Evolutionary conservation across 1,139 yeast species (phyloP).

Genomic region (Nakaseomyces sp.): DNA sequence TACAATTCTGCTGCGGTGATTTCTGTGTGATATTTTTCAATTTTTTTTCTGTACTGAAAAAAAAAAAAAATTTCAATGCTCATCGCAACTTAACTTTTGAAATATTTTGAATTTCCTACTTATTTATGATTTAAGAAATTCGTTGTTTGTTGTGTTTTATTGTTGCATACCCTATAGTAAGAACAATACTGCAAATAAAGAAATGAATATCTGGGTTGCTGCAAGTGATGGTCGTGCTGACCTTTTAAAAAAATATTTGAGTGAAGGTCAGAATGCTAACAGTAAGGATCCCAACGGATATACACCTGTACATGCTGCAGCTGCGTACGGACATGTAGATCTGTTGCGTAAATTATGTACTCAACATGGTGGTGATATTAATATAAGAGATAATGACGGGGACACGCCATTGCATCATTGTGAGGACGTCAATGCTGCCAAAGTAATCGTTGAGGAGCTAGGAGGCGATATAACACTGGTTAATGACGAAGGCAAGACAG

Average conservation of each 20-base stretch:
- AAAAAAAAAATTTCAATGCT: no score
- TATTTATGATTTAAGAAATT: no score
- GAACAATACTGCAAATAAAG: no score
- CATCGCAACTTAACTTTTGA: no score
- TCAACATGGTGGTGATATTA: slow-evolving; percentile 63
- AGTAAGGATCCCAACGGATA: slow-evolving; percentile 86
- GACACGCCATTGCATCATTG: slow-evolving; percentile 93
- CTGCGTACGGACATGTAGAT: slow-evolving; percentile 77
- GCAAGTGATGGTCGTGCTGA: slow-evolving; percentile 74
- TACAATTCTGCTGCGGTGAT: not conserved
- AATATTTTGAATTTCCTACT: no score
- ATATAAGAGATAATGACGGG: slow-evolving; percentile 78
- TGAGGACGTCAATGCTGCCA: slow-evolving; percentile 62
- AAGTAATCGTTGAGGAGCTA: slow-evolving; percentile 52
- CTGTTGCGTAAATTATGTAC: slow-evolving; percentile 50
- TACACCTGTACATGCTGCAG: slow-evolving; percentile 95
- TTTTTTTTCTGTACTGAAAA: not conserved
- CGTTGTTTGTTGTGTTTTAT: not conserved
- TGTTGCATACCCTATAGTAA: no score
- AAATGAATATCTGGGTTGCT: slow-evolving; percentile 82
- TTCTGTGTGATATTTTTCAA: not conserved
- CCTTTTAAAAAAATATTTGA: slow-evolving; percentile 48
- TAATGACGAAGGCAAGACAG: slow-evolving; percentile 68
- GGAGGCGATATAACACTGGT: slow-evolving; percentile 55
- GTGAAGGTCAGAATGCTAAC: slow-evolving; percentile 47